A percentile compares a stretch with the other conserved stretches of the same genome.
These are phyloP conservation scores for Neodidymelliopsis sp. DNA, from an alignment of 2,329 filamentous ascomycete genomes.

Conservation along the genomic window DNA sequence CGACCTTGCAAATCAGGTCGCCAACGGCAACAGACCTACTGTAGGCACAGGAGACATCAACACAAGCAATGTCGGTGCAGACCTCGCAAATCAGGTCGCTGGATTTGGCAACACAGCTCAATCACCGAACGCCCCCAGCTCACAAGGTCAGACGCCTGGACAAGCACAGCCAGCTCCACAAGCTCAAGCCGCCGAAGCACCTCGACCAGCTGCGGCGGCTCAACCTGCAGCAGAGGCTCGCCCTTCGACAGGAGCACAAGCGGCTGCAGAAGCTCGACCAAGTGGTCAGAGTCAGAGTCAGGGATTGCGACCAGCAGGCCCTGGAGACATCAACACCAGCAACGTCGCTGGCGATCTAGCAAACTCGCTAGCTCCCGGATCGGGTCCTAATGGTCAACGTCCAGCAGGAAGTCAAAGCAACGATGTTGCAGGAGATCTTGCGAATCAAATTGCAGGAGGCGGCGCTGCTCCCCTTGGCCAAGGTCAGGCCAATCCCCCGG, in stretches of 20 bases:
- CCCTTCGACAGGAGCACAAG: not conserved
- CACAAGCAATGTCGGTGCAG: constrained; percentile 20
- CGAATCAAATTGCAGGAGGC: constrained; percentile 11
- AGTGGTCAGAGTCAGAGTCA: constrained; percentile 10
- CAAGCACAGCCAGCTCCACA: constrained; percentile 9
- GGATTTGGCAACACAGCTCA: constrained; percentile 21
- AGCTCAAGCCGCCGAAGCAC: constrained; percentile 3
- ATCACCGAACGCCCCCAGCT: too few species aligned
- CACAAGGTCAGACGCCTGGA: constrained; percentile 13
- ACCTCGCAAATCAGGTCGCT: constrained; percentile 30
- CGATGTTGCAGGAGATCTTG: constrained; percentile 12
- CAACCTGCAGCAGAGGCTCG: not conserved
- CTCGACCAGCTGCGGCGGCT: not conserved
- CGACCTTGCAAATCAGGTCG: constrained; percentile 30
- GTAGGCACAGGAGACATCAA: constrained; percentile 17
- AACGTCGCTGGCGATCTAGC: constrained; percentile 26
- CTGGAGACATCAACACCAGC: constrained; percentile 17
- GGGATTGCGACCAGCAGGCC: constrained; percentile 2
- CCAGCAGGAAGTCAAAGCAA: constrained; percentile 9
- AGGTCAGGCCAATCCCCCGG: constrained; percentile 14
- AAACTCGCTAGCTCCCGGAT: constrained; percentile 29
- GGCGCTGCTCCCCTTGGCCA: not conserved
- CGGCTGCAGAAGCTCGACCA: constrained; percentile 5
- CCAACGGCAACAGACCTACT: constrained; percentile 19
- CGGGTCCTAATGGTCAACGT: constrained; percentile 5